A percentile compares a stretch with the other conserved stretches of the same genome.
These are phyloP conservation scores for Aspergillus calidoustus DNA, from an alignment of 2,329 filamentous ascomycete species.

Conservation along the genomic window DNA sequence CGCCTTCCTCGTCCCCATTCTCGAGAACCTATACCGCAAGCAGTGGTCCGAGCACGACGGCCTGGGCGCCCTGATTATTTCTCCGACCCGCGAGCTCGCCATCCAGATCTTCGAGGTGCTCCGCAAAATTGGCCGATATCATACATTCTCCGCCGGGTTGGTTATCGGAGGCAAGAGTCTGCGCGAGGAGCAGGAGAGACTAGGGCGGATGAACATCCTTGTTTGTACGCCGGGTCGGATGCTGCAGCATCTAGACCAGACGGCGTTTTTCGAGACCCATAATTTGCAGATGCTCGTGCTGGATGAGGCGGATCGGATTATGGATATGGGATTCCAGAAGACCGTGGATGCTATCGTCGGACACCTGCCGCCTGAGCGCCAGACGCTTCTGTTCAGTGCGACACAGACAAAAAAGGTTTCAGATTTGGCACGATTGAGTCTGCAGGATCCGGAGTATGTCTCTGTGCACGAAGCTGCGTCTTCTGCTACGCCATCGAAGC, in stretches of 20 bases:
- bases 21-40: constrained; percentile 88
- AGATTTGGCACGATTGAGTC: constrained; percentile 83
- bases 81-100: constrained; percentile 90
- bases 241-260: constrained; percentile 94
- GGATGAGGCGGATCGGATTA: constrained; percentile 93
- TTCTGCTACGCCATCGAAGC: constrained; percentile 76
- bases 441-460: constrained; percentile 92
- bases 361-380: constrained; percentile 81
- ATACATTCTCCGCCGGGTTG: constrained; percentile 88
- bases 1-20: constrained; percentile 86
- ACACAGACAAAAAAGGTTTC: constrained; percentile 95
- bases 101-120: constrained; percentile 97
- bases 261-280: constrained; percentile 83
- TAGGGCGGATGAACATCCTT: constrained; percentile 93
- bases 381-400: constrained; percentile 93
- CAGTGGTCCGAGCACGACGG: constrained; percentile 92
- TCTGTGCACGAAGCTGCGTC: constrained; percentile 85
- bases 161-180: constrained; percentile 93
- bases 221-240: constrained; percentile 95
- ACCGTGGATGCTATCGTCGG: constrained; percentile 92
- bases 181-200: constrained; percentile 81
- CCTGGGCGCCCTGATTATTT: constrained; percentile 87
- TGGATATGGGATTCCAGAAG: constrained; percentile 95
- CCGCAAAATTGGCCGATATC: constrained; percentile 84
- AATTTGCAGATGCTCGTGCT: constrained; percentile 91